Conservation (phyloP, 2,329 filamentous ascomycete species). For the Magnaporthales sp. region DNA sequence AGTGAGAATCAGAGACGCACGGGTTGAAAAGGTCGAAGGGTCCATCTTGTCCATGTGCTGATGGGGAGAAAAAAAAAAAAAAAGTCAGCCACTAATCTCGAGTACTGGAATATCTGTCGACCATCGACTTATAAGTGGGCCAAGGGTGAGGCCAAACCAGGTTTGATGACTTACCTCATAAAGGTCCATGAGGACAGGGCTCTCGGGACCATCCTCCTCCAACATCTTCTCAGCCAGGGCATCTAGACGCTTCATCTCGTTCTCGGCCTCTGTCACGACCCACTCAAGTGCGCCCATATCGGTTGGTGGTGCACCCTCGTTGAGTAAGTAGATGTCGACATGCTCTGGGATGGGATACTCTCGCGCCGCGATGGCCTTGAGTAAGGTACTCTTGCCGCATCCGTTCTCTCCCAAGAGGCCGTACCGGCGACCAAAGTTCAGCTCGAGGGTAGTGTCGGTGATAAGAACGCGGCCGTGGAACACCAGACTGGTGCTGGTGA, state of each 20-base stretch:
- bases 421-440: constrained; percentile 88
- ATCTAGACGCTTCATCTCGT: constrained; percentile 85
- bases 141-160: neutral
- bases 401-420: constrained; percentile 97
- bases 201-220: constrained; percentile 87
- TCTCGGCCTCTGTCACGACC: constrained; percentile 92
- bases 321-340: constrained; percentile 96
- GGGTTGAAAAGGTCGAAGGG: constrained; percentile 90
- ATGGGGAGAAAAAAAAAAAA: neutral
- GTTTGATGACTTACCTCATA: constrained; percentile 66
- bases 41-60: constrained; percentile 99
- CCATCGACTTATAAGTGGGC: constrained; percentile 9
- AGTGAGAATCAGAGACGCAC: constrained; percentile 91
- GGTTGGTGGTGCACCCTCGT: constrained; percentile 86
- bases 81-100: neutral
- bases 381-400: constrained; percentile 95
- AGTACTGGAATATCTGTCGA: neutral
- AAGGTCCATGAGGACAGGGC: constrained; percentile 80
- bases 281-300: constrained; percentile 91
- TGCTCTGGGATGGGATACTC: constrained; percentile 95
- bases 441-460: constrained; percentile 85
- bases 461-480: constrained; percentile 98
- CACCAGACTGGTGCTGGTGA: constrained; percentile 84
- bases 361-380: constrained; percentile 88
- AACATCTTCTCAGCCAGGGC: constrained; percentile 81